Evolutionary conservation across 345 rosid genomes (phyloP), one percentile per base, ranked within the genome.

Genomic region (Euphorbia tirucalli): DNA sequence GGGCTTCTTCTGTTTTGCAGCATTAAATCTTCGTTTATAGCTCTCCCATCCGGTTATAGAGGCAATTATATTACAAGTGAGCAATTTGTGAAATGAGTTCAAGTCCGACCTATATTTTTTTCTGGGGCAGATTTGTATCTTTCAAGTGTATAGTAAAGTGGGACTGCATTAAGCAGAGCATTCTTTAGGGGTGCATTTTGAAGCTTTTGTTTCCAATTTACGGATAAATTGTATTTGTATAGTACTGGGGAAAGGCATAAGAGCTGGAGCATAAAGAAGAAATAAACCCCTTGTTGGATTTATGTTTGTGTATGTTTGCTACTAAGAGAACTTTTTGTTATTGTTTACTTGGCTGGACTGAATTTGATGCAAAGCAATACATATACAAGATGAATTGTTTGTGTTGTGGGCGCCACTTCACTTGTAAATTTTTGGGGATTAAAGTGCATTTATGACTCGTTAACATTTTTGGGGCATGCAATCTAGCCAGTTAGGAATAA

Each of bases 141-240:
- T 50, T 30, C 6, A 64, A 57, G 41, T 73, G 81, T 78, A 78
- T 48, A 78, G 74, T 30, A 55, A 39, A 32, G 18, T 22, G 54
- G 37, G 52, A 61, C 13, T 41, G 28, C 68, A 50, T 11, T 19
- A 46, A 59, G 68, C 72, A 49, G 39, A 35, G 64, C 25, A 14
- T 50, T 57, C 3, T 13, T 24, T 57, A n/a, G 9, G 35, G 6
- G 24, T 24, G 21, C 31, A 37, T 56, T 55, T 56, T 43, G 3
- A 4, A 25, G 54, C 15, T 19, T 39, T 57, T 27, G 41, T 66
- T 48, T 66, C 25, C 21, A 7, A 27, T 66, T 28, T 46, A 46
- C 14, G n/a, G 11, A 8, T 8, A 55, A 55, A 60, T 60, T 30
- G 19, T 15, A 31, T 14, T 28, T 55, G 27, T 9, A 64, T 22